Conservation (phyloP, 345 rosid species). For the Corchorus olitorius region DNA sequence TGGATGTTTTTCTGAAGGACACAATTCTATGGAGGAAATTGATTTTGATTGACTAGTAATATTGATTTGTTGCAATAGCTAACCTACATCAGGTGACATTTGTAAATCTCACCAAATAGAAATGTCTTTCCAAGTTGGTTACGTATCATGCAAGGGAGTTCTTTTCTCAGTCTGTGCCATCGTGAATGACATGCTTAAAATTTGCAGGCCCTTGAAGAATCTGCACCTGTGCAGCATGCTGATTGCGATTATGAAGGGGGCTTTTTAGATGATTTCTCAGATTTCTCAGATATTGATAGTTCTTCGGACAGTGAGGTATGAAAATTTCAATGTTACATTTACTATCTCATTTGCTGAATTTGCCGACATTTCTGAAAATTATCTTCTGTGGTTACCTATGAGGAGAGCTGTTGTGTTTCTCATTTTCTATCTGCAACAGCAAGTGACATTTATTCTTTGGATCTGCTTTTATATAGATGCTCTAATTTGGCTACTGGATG, state of each 20-base stretch:
- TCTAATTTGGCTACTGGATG: neutral
- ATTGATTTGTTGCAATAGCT: slow-evolving; percentile 3
- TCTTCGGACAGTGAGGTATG: slow-evolving; percentile 66
- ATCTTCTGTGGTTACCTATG: neutral
- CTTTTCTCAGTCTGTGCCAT: neutral
- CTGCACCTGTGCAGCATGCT: slow-evolving; percentile 40
- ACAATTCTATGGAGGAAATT: neutral
- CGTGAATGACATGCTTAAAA: neutral
- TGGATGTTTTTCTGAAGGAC: neutral
- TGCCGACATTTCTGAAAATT: neutral
- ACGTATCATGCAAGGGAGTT: neutral
- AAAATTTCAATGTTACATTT: slow-evolving; percentile 4
- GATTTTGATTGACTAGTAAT: neutral
- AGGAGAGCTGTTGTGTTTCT: neutral
- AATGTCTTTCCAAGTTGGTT: slow-evolving; percentile 3
- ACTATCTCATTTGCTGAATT: neutral
- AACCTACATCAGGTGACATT: neutral
- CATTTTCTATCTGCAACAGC: neutral
- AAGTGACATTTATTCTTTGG: neutral
- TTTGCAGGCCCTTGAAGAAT: slow-evolving; percentile 58
- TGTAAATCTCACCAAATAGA: slow-evolving; percentile 2
- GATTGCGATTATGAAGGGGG: slow-evolving; percentile 51
- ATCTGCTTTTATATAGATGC: neutral
- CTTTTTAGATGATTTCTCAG: slow-evolving; percentile 53
- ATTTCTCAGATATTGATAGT: slow-evolving; percentile 48